phyloP scores from a whole-genome alignment of 352 stramenopile genomes.

The Globisporangium abappressorium region DNA sequence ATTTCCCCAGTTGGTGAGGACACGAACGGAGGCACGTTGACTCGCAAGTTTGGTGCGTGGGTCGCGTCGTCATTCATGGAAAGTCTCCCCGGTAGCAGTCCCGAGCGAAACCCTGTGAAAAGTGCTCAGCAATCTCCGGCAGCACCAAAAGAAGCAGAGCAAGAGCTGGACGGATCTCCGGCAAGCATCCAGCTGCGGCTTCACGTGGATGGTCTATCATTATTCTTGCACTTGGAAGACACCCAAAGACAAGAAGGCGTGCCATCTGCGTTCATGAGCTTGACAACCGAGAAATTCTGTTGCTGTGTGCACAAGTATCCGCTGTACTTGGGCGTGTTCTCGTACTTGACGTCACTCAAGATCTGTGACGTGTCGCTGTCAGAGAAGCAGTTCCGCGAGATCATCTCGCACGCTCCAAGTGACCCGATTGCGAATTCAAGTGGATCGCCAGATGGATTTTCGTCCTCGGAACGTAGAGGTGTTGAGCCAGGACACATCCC shows the following conservation, averaged over 20 bases:
- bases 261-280: slow-evolving; percentile 50
- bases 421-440: neutral
- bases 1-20: slow-evolving; percentile 16
- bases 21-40: slow-evolving; percentile 35
- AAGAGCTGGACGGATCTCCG: slow-evolving; percentile 26
- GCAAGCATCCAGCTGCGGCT: slow-evolving; percentile 74
- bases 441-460: neutral
- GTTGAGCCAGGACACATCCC: slow-evolving; percentile 40
- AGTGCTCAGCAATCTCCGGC: slow-evolving; percentile 21
- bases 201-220: slow-evolving; percentile 59
- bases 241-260: slow-evolving; percentile 27
- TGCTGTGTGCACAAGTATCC: slow-evolving; percentile 71
- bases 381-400: slow-evolving; percentile 63
- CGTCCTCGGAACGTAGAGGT: slow-evolving; percentile 9
- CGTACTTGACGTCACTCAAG: slow-evolving; percentile 71
- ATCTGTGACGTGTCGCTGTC: slow-evolving; percentile 61
- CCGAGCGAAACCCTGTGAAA: neutral
- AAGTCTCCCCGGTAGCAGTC: slow-evolving; percentile 23
- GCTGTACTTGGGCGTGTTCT: slow-evolving; percentile 64
- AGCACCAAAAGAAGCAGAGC: slow-evolving; percentile 10
- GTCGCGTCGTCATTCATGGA: slow-evolving; percentile 58
- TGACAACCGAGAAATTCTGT: slow-evolving; percentile 69
- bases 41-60: slow-evolving; percentile 54
- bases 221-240: slow-evolving; percentile 62
- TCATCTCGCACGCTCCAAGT: slow-evolving; percentile 47